Evolutionary conservation across 345 rosid genomes (phyloP).

Genomic region (Leavenworthia alabamica): DNA sequence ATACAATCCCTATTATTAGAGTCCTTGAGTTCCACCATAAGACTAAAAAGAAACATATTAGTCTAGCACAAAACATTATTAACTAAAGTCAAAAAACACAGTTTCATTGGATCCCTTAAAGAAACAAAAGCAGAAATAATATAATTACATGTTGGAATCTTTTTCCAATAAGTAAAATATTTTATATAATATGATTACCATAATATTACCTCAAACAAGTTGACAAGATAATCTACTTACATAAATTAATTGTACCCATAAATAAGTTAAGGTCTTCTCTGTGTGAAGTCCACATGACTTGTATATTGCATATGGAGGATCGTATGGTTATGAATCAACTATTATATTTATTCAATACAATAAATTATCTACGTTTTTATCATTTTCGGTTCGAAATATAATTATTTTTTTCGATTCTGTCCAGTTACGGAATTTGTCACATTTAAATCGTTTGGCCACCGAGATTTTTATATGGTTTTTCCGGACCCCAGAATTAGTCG

Average conservation of each 20-base stretch:
- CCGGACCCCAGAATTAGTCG: no score
- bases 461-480: no score
- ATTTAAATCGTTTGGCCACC: no score
- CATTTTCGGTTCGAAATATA: not conserved
- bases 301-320: not conserved
- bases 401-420: no score
- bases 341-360: not conserved
- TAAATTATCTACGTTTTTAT: not conserved
- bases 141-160: conserved; percentile 13
- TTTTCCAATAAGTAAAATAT: not conserved
- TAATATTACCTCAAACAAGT: not conserved
- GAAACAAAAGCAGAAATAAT: conserved; percentile 7
- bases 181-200: not conserved
- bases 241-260: not conserved
- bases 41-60: conserved; percentile 7
- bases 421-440: no score
- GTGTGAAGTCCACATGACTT: not conserved
- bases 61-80: conserved; percentile 12
- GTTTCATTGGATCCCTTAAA: conserved; percentile 27
- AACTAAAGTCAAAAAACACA: conserved; percentile 15
- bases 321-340: not conserved
- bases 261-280: not conserved
- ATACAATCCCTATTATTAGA: not conserved
- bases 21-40: conserved; percentile 23
- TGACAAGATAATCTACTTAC: not conserved